Percentiles rank a stretch among this genome's conserved stretches.
phyloP scores from a whole-genome alignment of 306 rosid genomes.

The Inga oerstediana region DNA sequence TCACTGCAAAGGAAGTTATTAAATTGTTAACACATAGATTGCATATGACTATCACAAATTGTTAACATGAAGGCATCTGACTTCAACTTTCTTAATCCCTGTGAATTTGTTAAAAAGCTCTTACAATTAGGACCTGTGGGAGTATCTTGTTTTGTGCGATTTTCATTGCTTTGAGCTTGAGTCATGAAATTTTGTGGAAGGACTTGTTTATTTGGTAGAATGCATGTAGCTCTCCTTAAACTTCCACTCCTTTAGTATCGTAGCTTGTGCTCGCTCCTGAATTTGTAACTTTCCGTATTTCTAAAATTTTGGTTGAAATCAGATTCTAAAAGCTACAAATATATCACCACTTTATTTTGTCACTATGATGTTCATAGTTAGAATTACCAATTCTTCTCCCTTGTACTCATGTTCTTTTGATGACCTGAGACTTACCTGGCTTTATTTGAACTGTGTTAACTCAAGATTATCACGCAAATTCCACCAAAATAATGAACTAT shows the following conservation, averaged over 20 bases:
- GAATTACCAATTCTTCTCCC: neutral
- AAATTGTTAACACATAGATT: too few species aligned
- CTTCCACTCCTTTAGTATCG: neutral
- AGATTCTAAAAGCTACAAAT: neutral
- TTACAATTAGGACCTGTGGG: neutral
- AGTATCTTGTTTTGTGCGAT: neutral
- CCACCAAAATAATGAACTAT: too few species aligned
- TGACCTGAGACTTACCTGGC: neutral
- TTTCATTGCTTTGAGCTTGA: slow-evolving; percentile 7
- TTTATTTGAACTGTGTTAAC: too few species aligned
- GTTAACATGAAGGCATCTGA: too few species aligned
- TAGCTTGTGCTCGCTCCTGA: neutral
- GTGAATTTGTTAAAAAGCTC: too few species aligned
- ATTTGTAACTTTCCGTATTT: neutral
- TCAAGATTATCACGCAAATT: too few species aligned
- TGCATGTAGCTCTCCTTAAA: neutral
- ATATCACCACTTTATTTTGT: too few species aligned
- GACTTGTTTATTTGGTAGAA: neutral
- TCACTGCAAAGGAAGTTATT: too few species aligned
- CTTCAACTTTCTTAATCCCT: too few species aligned
- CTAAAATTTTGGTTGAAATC: neutral
- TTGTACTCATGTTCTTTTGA: neutral
- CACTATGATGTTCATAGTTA: neutral
- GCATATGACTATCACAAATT: too few species aligned
- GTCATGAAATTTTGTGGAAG: slow-evolving; percentile 2